phyloP scores from a whole-genome alignment of 257 asterid genomes.

The Rubia yunnanensis region DNA sequence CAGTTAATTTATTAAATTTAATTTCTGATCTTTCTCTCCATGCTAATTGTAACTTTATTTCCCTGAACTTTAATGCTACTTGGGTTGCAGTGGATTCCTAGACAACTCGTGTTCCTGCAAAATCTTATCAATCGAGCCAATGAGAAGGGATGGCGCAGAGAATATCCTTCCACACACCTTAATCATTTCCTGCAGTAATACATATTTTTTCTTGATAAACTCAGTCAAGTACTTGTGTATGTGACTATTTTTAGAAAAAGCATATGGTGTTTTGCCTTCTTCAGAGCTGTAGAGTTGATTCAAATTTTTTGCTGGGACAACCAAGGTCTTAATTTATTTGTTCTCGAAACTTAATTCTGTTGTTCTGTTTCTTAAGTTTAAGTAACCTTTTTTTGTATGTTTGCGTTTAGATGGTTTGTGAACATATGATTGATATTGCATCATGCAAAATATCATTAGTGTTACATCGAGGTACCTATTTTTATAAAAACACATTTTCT shows the following conservation, averaged over 20 bases:
- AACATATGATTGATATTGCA: background rate
- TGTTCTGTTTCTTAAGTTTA: background rate
- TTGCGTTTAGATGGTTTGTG: too few species aligned
- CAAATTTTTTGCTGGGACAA: background rate
- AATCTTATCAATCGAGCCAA: slow-evolving; percentile 69
- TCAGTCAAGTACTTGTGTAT: background rate
- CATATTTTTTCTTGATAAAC: slow-evolving; percentile 4
- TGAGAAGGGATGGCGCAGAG: slow-evolving; percentile 86
- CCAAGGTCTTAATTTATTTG: background rate
- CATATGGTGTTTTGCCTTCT: background rate
- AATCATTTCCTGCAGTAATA: slow-evolving; percentile 5
- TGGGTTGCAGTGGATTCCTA: slow-evolving; percentile 64
- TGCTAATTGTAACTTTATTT: slow-evolving; percentile 3
- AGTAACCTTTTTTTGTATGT: too few species aligned
- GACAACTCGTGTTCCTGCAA: slow-evolving; percentile 45
- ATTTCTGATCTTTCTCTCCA: background rate
- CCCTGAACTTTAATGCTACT: slow-evolving; percentile 12
- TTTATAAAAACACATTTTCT: background rate
- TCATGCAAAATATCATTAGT: background rate
- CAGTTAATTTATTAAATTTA: background rate
- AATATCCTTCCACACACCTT: slow-evolving; percentile 67
- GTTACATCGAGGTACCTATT: background rate
- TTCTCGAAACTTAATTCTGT: background rate
- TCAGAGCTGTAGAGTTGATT: background rate
- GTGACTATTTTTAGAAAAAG: background rate